Base-by-base conservation (phyloP, 1,139 yeast species). In the Pichia sp. region DNA sequence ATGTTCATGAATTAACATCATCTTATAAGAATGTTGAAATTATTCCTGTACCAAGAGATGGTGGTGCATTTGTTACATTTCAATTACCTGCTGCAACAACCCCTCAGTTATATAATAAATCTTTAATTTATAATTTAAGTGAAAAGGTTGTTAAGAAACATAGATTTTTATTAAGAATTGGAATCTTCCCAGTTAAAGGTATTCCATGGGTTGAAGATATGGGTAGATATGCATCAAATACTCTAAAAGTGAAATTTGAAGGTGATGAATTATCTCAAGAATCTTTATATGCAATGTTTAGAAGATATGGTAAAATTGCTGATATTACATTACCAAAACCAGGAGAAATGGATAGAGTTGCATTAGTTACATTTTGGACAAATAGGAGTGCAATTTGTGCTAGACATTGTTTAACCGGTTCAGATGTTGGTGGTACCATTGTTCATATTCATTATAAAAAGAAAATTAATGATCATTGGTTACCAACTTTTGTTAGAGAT, bases 161-260 rank as follows among this genome's bases (percentile, higher is more conserved):
- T 41, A 60, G 64, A 43, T 52, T 61, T 60, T 53, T 57, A 58
- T 68, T 62, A 45, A 66, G 62, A 58, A 72, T 80, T 64, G 62
- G 66, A 51, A 58, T 84, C 45, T 83, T 71, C 57, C 80, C 86
- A 0, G 97, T 94, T 1, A 82, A 83, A 54, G 98, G 98, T 48
- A 73, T 78, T 0, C 98, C 98, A 0, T 92, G 97, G 97, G 85
- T 92, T 51, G 97, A 92, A 64, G 98, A 92, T 61, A 70, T 92
- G 59, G 75, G 85, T 54, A 68, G 97, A 52, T 75, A 74, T 52
- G 95, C 95, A 9, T 80, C 83, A 49, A 66, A 71, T 11, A 70
- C 72, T 24, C 64, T 92, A 31, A 73, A 76, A 46, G 80, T 90
- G 4, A 72, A 73, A 33, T 89, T 82, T 58, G 89, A 84, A 51